Conservation (phyloP, 2,329 filamentous ascomycete species). For the Blastomyces percursus region DNA sequence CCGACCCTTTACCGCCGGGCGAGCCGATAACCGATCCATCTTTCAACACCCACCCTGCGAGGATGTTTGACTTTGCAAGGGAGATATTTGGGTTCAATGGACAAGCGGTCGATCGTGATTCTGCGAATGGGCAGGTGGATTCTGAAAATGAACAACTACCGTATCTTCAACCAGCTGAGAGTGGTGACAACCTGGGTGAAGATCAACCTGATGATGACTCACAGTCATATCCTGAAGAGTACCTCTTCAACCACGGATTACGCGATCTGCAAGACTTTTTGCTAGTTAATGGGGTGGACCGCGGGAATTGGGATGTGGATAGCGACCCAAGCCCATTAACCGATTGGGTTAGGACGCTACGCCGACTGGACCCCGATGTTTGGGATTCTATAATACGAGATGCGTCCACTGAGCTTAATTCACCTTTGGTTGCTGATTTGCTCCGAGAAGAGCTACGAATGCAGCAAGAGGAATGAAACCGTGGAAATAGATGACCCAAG, state of each 20-base stretch:
- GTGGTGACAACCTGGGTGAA: neutral
- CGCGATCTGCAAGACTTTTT: slow-evolving; percentile 28
- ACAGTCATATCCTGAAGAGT: slow-evolving; percentile 19
- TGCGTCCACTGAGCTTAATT: slow-evolving; percentile 5
- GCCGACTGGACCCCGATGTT: slow-evolving; percentile 19
- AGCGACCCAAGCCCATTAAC: slow-evolving; percentile 26
- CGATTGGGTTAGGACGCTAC: slow-evolving; percentile 27
- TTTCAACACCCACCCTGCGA: neutral
- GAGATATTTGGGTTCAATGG: slow-evolving; percentile 1
- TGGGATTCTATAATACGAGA: slow-evolving; percentile 24
- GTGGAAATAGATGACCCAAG: neutral
- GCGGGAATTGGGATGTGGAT: slow-evolving; percentile 33
- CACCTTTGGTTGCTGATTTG: slow-evolving; percentile 24
- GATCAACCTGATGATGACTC: neutral
- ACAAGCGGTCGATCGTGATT: neutral
- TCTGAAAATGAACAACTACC: neutral
- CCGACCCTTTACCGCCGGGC: slow-evolving; percentile 68
- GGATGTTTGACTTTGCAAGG: slow-evolving; percentile 1
- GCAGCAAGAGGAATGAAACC: slow-evolving; percentile 11
- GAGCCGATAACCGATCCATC: slow-evolving; percentile 20
- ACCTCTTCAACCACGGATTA: slow-evolving; percentile 19
- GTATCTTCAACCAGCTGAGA: neutral
- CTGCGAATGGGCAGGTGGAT: neutral
- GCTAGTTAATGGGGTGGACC: slow-evolving; percentile 30
- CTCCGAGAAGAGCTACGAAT: slow-evolving; percentile 29